Evolutionary conservation across 2,329 filamentous ascomycete species (phyloP), one percentile per base, ranked within the genome.

Genomic region (Penicillium sumatraense): DNA sequence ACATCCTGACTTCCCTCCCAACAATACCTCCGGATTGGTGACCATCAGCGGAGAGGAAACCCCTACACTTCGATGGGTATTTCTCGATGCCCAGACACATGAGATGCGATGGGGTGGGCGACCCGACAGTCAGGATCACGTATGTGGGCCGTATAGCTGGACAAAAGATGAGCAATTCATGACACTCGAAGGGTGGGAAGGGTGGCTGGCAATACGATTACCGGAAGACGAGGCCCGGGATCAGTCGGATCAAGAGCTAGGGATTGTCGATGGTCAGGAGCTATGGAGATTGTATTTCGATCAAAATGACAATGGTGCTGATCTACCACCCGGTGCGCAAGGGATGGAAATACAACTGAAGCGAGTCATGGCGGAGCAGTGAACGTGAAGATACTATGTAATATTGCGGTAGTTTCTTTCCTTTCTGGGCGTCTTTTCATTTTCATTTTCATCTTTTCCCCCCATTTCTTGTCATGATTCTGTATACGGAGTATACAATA

Each of bases 221-320:
- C 56, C 63, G 21, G 60, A 63, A 13, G 61, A 62, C 52, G 53
- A 60, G 13, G 41, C 26, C 18, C 56, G 44, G 16, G 58, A 61
- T n/a, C 46, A 47, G 35, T 51, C 51, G 40, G 47, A 59, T 38
- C 29, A 47, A 11, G 54, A 58, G 42, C 41, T 62, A 13, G 61
- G 53, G 40, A 55, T 58, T 20, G 56, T 40, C 27, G 51, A 53
- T 27, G 59, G 53, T n/a, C 53, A 51, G 10, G 64, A 54, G 20
- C 36, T 61, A 14, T 68, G 64, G 65, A 56, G 63, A 18, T 44
- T 68, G 52, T 66, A 64, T 47, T 68, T 68, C 27, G 64, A 67
- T 47, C 57, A 56, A 20, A 53, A 67, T 42, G 65, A 68, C 46
- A 45, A 67, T 41, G 65, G 64, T 13, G 65, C 64, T 18, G 57